Conservation (phyloP, 1,139 yeast genomes). For the Arxiozyma bovina region DNA sequence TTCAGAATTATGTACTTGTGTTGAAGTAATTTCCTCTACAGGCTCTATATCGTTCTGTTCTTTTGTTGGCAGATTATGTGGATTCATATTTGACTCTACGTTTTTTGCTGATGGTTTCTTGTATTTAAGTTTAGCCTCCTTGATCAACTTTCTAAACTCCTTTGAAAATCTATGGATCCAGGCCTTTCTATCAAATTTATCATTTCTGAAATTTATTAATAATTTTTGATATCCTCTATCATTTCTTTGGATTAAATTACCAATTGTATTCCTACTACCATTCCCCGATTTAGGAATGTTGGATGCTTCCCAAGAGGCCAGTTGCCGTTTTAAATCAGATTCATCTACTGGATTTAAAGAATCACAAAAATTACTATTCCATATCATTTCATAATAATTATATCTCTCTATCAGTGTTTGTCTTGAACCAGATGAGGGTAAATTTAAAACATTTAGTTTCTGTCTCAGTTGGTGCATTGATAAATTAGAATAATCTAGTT, state of each 20-base stretch:
- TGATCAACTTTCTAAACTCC: constrained; percentile 47
- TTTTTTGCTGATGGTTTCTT: neutral
- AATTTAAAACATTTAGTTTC: constrained; percentile 44
- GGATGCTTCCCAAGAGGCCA: constrained; percentile 62
- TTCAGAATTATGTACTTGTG: neutral
- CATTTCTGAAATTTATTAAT: constrained; percentile 25
- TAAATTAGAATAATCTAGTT: constrained; percentile 53
- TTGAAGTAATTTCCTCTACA: neutral
- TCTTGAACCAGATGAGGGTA: constrained; percentile 58
- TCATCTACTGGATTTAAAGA: constrained; percentile 58
- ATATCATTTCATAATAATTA: constrained; percentile 67
- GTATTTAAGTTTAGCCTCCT: constrained; percentile 38
- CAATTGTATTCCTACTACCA: constrained; percentile 13
- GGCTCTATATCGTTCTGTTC: neutral
- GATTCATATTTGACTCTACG: no score
- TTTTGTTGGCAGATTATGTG: neutral
- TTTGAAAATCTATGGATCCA: constrained; percentile 45
- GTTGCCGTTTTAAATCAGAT: constrained; percentile 43
- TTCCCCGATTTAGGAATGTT: constrained; percentile 17
- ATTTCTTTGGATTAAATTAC: constrained; percentile 15
- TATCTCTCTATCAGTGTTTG: constrained; percentile 60
- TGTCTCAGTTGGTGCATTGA: constrained; percentile 55
- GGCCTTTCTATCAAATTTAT: constrained; percentile 35
- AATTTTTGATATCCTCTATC: constrained; percentile 16
- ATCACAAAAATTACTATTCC: constrained; percentile 72